Base-by-base conservation (phyloP, 257 asterid species). In the Nemophila menziesii region DNA sequence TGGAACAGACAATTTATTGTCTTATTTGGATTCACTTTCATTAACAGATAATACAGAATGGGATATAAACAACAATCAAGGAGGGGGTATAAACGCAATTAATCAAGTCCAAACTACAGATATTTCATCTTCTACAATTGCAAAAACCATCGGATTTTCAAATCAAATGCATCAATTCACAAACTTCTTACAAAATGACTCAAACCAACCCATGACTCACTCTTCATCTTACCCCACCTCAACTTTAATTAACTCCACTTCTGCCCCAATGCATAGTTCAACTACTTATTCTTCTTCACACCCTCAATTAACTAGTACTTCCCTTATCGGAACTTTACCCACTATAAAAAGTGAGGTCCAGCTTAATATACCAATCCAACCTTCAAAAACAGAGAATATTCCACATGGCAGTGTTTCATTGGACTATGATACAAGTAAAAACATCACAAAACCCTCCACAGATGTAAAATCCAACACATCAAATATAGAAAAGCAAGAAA, bases 1-100 rank as follows among this genome's bases (percentile, higher is more conserved):
- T 48, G 54, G 62, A 61, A 68, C 51, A 46, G 73, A 57, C 67
- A 61, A 67, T 70, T 58, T 82, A 42, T 61, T 74, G 74, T 78
- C 92, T 76, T 80, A 83, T 55, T 55, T 75, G 77, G 69, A 46
- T 81, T 81, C 76, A 55, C 81, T 85, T 80, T 67, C 92, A 74
- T 79, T 74, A 65, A 64, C 96, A 90, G 98, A 81, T n/a, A n/a
- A n/a, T 66, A 85, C 49, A 48, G 87, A 72, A 61, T 52, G 79
- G 65, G 85, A 69, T 52, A 66, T 43, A 39, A 71, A 76, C 57
- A 72, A 77, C 64, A n/a, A n/a, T n/a, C 77, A 58, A 44, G 70
- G 48, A 27, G 81, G 75, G 50, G 60, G 69, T 52, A 61, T 74
- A 40, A 63, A 79, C 44, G 74, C 65, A 22, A 61, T 33, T 50